Evolutionary conservation across 306 rosid genomes (phyloP), one percentile per base, ranked within the genome.

Genomic region (Vigna unguiculata): DNA sequence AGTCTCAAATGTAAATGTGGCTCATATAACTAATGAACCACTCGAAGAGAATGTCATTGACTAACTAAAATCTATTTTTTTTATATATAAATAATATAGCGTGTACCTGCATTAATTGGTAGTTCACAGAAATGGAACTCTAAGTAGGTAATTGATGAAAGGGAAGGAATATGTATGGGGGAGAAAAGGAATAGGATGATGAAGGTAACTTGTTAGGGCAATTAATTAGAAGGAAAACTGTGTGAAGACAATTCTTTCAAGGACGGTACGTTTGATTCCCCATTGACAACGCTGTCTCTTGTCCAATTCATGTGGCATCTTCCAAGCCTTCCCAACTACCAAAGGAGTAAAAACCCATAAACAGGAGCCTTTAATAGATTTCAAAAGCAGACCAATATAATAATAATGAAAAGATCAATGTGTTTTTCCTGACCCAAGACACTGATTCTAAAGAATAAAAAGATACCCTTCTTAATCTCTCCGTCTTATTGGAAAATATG

Each of bases 251-350:
- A 80, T 80, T 58, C 32, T 40, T 74, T 78, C n/a, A 86, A 83
- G 90, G 90, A 80, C 88, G 87, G 90, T 87, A 83, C 88, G 88
- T 78, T 87, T 86, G 96, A 89, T 89, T 83, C 96, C 90, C 84
- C 78, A 87, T 75, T 74, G 85, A 86, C 87, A 83, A 85, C 73
- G 86, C 84, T 87, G 81, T 84, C 78, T 77, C 85, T 84, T 87
- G 97, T 91, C 91, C 57, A 87, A 80, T 87, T 66, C 86, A 57
- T 72, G 77, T 78, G 86, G 90, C 92, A 89, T 89, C 92, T 89
- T 87, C 85, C 63, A 78, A 61, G 74, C 82, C 87, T 72, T 82
- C 92, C 75, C 86, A 81, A 69, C 82, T 81, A 84, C 86, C 92
- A 83, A 84, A 86, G 87, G 71, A 81, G 64, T 81, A 40, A 61